Percentiles rank a stretch among this genome's conserved stretches.
These are phyloP conservation scores for Pseudozyma hubeiensis DNA, from an alignment of 1,284 basidiomycete genomes.

Conservation along the genomic window DNA sequence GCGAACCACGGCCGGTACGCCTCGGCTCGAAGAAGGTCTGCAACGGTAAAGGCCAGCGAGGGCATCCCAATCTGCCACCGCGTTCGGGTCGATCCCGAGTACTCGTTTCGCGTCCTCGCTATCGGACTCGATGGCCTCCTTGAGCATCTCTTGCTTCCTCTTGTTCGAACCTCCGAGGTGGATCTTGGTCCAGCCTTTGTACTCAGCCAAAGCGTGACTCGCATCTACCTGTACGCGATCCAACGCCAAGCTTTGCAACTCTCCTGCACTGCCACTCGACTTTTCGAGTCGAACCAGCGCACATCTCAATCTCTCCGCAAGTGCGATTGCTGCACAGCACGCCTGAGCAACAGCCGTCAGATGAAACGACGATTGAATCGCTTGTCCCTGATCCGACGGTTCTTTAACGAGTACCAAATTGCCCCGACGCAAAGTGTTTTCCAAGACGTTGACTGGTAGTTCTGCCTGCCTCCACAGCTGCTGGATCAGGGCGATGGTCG, in stretches of 20 bases:
- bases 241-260: conserved; percentile 15
- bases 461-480: conserved; percentile 24
- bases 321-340: conserved; percentile 6
- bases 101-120: conserved; percentile 1
- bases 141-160: conserved; percentile 7
- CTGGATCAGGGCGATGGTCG: conserved; percentile 8
- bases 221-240: conserved; percentile 19
- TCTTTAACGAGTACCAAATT: conserved; percentile 8
- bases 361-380: conserved; percentile 21
- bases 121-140: neutral
- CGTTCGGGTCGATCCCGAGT: conserved; percentile 12
- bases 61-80: conserved; percentile 29
- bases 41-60: conserved; percentile 25
- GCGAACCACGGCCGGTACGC: conserved; percentile 11
- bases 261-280: neutral
- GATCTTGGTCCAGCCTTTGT: conserved; percentile 16
- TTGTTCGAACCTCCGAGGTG: neutral
- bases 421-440: conserved; percentile 12
- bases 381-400: conserved; percentile 9
- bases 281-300: neutral
- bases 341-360: conserved; percentile 36
- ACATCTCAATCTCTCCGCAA: neutral
- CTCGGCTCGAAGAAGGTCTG: neutral
- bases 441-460: conserved; percentile 7
- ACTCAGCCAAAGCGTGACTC: conserved; percentile 28